A percentile compares a stretch with the other conserved stretches of the same genome.
Conservation (phyloP, 192 early-diverging fungal genomes). For the Fimicolochytrium jonesii region DNA sequence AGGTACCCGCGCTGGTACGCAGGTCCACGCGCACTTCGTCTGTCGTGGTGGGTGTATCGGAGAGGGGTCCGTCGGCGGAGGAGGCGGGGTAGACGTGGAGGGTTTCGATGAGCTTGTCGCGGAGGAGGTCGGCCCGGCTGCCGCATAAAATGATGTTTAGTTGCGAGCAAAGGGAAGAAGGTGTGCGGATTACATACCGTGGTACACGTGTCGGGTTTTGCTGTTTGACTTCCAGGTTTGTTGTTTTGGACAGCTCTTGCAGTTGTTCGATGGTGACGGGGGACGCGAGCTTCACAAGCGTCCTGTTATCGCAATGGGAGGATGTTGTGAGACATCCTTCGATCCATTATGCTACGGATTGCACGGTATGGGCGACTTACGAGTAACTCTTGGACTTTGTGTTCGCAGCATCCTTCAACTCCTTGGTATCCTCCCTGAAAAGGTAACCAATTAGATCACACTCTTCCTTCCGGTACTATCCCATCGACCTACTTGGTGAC, state of each 20-base stretch:
- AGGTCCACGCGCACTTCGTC: conserved; percentile 53
- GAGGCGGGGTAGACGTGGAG: conserved; percentile 22
- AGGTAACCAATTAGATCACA: neutral
- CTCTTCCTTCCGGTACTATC: neutral
- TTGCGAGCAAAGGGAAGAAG: neutral
- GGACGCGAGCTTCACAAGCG: conserved; percentile 26
- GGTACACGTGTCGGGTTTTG: conserved; percentile 47
- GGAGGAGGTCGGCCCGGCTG: conserved; percentile 41
- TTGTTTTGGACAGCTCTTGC: conserved; percentile 16
- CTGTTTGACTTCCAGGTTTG: conserved; percentile 37
- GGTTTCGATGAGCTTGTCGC: conserved; percentile 41
- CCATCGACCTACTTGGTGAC: conserved; percentile 24
- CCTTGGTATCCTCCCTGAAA: conserved; percentile 35
- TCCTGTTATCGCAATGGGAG: conserved; percentile 10
- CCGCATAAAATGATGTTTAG: too few species aligned
- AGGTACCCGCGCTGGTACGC: conserved; percentile 83
- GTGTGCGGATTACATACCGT: conserved; percentile 10
- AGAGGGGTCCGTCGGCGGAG: neutral
- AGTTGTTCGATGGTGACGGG: conserved; percentile 20
- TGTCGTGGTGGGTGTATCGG: neutral
- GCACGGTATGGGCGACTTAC: conserved; percentile 11
- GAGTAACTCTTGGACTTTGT: conserved; percentile 47
- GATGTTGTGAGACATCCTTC: too few species aligned
- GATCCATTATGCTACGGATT: neutral
- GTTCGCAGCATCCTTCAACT: conserved; percentile 40